Percentiles rank a stretch among this genome's conserved stretches.
phyloP scores from a whole-genome alignment of 495 filamentous ascomycete genomes.

The Tuber borchii region DNA sequence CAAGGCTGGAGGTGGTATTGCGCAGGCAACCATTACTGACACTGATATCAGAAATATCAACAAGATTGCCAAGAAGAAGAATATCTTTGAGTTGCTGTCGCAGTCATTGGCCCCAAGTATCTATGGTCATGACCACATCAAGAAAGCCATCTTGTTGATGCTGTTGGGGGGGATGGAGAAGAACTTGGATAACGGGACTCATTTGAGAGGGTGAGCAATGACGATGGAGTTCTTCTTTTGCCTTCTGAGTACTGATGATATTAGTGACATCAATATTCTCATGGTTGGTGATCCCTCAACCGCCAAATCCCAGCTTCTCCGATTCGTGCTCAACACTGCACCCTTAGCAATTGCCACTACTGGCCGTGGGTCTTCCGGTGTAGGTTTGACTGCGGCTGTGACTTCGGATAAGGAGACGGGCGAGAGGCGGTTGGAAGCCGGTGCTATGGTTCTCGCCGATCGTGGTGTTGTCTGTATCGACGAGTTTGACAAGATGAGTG shows the following conservation, averaged over 20 bases:
- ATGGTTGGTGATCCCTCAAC: constrained; percentile 99
- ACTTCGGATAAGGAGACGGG: constrained; percentile 97
- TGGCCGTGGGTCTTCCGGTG: constrained; percentile 91
- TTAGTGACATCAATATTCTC: constrained; percentile 89
- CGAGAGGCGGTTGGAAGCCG: constrained; percentile 87
- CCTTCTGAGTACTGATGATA: constrained; percentile 11
- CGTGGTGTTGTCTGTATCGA: constrained; percentile 98
- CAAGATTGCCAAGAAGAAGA: constrained; percentile 90
- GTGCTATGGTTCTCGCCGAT: constrained; percentile 97
- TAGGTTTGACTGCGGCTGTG: constrained; percentile 95
- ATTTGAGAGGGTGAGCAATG: constrained; percentile 64
- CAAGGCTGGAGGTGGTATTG: constrained; percentile 90
- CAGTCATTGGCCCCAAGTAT: constrained; percentile 97
- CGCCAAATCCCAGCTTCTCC: constrained; percentile 93
- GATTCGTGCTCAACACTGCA: constrained; percentile 96
- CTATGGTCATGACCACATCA: constrained; percentile 95
- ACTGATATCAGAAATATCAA: constrained; percentile 98
- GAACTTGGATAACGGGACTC: constrained; percentile 95
- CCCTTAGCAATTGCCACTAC: constrained; percentile 96
- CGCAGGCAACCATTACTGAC: constrained; percentile 88
- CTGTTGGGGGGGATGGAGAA: constrained; percentile 97
- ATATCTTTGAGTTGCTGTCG: constrained; percentile 87
- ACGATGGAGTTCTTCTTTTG: background rate
- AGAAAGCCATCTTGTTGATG: constrained; percentile 96
- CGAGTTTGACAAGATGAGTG: constrained; percentile 99